These are phyloP conservation scores for Trypanosomatidae sp. DNA, from an alignment of 208 protist species.

Conservation along the genomic window DNA sequence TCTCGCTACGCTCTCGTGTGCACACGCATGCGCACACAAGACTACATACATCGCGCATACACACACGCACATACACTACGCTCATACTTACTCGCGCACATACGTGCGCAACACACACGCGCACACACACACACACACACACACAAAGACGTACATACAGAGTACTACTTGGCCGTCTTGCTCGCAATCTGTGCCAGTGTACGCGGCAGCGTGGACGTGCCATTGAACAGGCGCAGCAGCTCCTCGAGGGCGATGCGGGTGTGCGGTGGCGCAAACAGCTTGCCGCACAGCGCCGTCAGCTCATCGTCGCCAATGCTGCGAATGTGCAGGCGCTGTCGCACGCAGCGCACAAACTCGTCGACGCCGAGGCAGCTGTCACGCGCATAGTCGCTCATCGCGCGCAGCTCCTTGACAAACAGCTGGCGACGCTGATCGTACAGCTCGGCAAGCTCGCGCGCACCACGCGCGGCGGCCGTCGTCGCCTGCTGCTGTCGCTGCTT, in stretches of 20 bases:
- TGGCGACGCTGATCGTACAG: conserved; percentile 77
- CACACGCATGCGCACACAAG: too few relatives aligned
- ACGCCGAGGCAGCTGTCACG: conserved; percentile 71
- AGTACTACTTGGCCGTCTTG: too few relatives aligned
- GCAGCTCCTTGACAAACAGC: conserved; percentile 83
- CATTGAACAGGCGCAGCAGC: conserved; percentile 73
- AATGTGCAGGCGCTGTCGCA: conserved; percentile 58
- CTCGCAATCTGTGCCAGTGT: conserved; percentile 52
- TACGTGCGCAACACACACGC: too few relatives aligned
- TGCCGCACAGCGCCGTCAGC: conserved; percentile 51
- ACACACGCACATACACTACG: too few relatives aligned
- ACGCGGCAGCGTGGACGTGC: conserved; percentile 69
- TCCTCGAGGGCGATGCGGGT: conserved; percentile 71
- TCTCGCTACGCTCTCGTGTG: too few relatives aligned
- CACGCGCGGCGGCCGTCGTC: conserved; percentile 25
- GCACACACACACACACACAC: too few relatives aligned
- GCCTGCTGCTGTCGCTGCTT: conserved; percentile 17
- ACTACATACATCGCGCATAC: too few relatives aligned
- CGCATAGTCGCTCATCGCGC: conserved; percentile 78
- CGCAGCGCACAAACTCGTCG: conserved; percentile 75
- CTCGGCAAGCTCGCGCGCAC: conserved; percentile 48
- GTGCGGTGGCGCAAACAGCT: conserved; percentile 50
- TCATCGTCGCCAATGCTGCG: conserved; percentile 44
- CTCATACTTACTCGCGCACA: too few relatives aligned
- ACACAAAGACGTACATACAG: too few relatives aligned